phyloP scores from a whole-genome alignment of 306 rosid species.

The Castanea crenata region DNA sequence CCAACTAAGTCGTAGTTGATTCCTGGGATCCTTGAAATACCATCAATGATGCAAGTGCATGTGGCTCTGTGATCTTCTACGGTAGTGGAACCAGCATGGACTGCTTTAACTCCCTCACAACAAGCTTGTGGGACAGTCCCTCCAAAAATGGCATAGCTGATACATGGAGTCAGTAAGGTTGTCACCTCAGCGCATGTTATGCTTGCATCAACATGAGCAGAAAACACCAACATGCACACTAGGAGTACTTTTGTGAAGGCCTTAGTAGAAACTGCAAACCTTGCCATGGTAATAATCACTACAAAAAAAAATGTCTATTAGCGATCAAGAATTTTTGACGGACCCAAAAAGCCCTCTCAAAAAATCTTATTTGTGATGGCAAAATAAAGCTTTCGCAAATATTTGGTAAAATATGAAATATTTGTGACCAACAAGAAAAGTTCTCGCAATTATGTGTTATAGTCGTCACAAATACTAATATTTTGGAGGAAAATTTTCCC shows the following conservation, averaged over 20 bases:
- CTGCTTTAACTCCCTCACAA: slow-evolving; percentile 48
- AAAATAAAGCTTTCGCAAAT: too few species aligned
- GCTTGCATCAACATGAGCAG: slow-evolving; percentile 14
- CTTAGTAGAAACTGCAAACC: slow-evolving; percentile 15
- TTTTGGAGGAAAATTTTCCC: too few species aligned
- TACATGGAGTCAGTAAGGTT: slow-evolving; percentile 50
- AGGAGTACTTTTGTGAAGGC: slow-evolving; percentile 14
- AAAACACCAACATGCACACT: slow-evolving; percentile 24
- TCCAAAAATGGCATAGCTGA: slow-evolving; percentile 54
- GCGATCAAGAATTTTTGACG: too few species aligned
- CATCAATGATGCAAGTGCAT: slow-evolving; percentile 51
- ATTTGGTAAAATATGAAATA: too few species aligned
- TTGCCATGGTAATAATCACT: not conserved
- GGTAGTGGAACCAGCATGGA: slow-evolving; percentile 41
- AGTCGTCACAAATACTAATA: too few species aligned
- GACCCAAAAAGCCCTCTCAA: too few species aligned
- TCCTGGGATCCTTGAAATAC: slow-evolving; percentile 40
- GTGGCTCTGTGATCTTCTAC: slow-evolving; percentile 42
- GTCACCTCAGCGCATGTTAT: slow-evolving; percentile 50
- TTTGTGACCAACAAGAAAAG: too few species aligned
- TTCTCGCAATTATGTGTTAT: too few species aligned
- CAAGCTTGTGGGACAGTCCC: slow-evolving; percentile 47
- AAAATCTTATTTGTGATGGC: too few species aligned
- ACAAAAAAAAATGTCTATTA: too few species aligned
- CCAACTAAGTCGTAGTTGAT: slow-evolving; percentile 42